Percentiles rank a stretch among this genome's conserved stretches.
These are phyloP conservation scores for Metschnikowia vanudenii DNA, from an alignment of 805 yeast genomes.

Conservation along the genomic window DNA sequence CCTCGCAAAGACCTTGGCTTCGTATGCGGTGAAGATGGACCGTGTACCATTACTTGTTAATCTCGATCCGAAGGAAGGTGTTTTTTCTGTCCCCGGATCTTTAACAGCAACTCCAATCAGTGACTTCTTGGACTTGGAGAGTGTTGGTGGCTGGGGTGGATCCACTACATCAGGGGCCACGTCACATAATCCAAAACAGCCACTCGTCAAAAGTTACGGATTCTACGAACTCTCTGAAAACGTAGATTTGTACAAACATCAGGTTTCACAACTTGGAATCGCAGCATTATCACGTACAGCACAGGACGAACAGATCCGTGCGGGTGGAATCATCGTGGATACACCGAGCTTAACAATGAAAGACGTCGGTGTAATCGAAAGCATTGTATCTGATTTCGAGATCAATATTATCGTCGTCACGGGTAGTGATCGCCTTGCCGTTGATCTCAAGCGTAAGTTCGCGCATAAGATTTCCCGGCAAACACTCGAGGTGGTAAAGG, in stretches of 20 bases:
- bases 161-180: conserved; percentile 72
- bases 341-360: conserved; percentile 63
- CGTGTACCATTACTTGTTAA: conserved; percentile 70
- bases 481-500: conserved; percentile 50
- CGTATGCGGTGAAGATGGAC: conserved; percentile 76
- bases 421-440: conserved; percentile 70
- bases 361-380: conserved; percentile 52
- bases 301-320: conserved; percentile 44
- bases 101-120: conserved; percentile 80
- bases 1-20: conserved; percentile 60
- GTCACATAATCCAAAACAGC: conserved; percentile 80
- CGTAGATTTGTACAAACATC: conserved; percentile 50
- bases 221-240: conserved; percentile 59
- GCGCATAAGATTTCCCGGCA: conserved; percentile 29
- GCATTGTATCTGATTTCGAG: conserved; percentile 57
- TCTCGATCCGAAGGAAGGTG: conserved; percentile 71
- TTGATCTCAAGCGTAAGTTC: conserved; percentile 58
- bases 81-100: conserved; percentile 78
- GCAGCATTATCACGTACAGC: conserved; percentile 49
- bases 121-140: conserved; percentile 75
- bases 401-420: conserved; percentile 62
- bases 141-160: conserved; percentile 71
- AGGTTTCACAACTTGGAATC: conserved; percentile 48
- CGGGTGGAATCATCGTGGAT: conserved; percentile 68
- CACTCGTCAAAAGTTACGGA: conserved; percentile 81